phyloP scores from a whole-genome alignment of 2,329 filamentous ascomycete genomes.

The Pyrenophora graminea region DNA sequence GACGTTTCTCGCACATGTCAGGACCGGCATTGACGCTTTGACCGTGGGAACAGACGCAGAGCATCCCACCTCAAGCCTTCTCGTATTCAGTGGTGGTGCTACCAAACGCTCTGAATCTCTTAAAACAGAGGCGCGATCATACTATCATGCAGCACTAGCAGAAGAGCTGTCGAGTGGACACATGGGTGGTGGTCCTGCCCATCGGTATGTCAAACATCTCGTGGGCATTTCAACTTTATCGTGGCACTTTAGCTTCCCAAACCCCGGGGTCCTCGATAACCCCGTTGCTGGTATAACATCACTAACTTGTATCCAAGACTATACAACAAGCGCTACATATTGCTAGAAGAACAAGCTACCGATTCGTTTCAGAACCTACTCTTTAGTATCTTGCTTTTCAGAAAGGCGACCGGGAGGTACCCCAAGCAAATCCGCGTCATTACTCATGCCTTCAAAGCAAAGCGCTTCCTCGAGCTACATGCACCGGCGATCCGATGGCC shows the following conservation, averaged over 20 bases:
- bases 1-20: constrained; percentile 78
- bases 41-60: constrained; percentile 49
- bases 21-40: constrained; percentile 63
- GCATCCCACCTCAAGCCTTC: constrained; percentile 47
- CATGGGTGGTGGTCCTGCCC: constrained; percentile 27
- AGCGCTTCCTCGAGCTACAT: constrained; percentile 48
- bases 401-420: constrained; percentile 45
- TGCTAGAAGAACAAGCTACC: constrained; percentile 71
- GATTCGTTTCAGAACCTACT: constrained; percentile 87
- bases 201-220: constrained; percentile 8
- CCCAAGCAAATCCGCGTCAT: constrained; percentile 50
- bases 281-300: not conserved
- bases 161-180: constrained; percentile 30
- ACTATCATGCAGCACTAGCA: constrained; percentile 41
- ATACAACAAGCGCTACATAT: constrained; percentile 51
- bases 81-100: constrained; percentile 74
- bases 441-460: constrained; percentile 55
- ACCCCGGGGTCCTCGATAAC: too few species aligned
- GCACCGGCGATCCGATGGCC: constrained; percentile 53
- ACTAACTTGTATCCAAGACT: constrained; percentile 10
- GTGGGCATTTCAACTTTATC: too few species aligned
- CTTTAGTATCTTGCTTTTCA: constrained; percentile 68
- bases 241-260: too few species aligned
- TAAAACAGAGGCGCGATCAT: constrained; percentile 44
- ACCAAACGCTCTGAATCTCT: constrained; percentile 37